Conservation (phyloP, 2,329 filamentous ascomycete species). For the Colletotrichum lentis region DNA sequence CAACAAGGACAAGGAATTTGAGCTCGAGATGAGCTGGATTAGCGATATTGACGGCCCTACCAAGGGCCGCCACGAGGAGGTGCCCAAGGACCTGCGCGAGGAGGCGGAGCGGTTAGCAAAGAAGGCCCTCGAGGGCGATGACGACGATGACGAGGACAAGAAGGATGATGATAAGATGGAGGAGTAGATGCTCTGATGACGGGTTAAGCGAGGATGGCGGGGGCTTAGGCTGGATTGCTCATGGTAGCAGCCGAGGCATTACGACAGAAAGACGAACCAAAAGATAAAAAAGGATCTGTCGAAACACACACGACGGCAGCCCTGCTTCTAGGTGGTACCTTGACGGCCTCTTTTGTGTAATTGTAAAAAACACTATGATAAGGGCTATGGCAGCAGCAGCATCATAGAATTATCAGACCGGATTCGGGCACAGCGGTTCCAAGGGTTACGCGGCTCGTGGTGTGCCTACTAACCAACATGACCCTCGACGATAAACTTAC, state of each 20-base stretch:
- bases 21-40: conserved; percentile 99
- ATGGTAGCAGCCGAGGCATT: conserved; percentile 10
- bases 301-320: conserved; percentile 7
- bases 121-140: conserved; percentile 86
- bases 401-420: conserved; percentile 40
- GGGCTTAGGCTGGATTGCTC: background rate
- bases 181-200: conserved; percentile 64
- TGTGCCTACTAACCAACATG: background rate
- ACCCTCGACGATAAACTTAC: background rate
- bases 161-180: conserved; percentile 85
- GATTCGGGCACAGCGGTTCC: conserved; percentile 4
- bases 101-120: conserved; percentile 94
- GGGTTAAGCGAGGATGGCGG: background rate
- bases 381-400: conserved; percentile 36
- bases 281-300: conserved; percentile 29
- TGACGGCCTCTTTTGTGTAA: conserved; percentile 27
- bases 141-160: conserved; percentile 71
- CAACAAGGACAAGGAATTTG: conserved; percentile 99
- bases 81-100: conserved; percentile 87
- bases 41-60: conserved; percentile 85
- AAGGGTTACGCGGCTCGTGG: background rate
- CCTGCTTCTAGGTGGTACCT: conserved; percentile 15
- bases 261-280: conserved; percentile 19
- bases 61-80: conserved; percentile 90
- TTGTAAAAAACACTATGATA: conserved; percentile 40